Evolutionary conservation across 139 green algal genomes (phyloP).

Genomic region (Zygnema cylindricum): DNA sequence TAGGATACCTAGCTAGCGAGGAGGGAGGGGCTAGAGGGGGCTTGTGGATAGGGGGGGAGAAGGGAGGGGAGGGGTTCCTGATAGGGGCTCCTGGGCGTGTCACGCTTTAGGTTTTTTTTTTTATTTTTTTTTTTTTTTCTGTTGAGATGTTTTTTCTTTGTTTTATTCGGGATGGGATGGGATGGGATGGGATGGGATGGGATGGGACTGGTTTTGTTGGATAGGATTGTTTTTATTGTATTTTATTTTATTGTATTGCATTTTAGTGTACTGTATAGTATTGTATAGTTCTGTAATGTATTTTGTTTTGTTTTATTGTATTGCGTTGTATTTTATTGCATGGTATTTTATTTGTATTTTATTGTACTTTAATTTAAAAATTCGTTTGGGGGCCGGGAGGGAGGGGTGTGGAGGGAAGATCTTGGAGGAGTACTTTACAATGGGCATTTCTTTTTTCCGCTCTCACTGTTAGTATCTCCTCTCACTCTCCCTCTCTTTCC

Average conservation of each 20-base stretch:
- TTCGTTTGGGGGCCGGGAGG: no score
- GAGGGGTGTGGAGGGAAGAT: no score
- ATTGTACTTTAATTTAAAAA: not conserved
- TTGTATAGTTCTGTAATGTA: not conserved
- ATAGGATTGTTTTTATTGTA: not conserved
- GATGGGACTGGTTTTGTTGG: not conserved
- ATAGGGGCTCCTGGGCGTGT: not conserved
- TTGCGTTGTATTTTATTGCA: not conserved
- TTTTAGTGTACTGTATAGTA: not conserved
- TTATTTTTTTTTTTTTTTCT: not conserved
- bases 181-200: not conserved
- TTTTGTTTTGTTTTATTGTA: not conserved
- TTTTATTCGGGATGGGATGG: not conserved
- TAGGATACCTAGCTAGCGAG: not conserved
- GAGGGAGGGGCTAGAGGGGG: not conserved
- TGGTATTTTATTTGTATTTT: not conserved
- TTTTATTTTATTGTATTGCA: not conserved
- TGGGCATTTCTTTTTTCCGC: not conserved
- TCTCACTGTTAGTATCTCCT: not conserved
- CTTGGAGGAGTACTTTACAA: no score
- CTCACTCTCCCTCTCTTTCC: not conserved
- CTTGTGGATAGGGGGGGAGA: not conserved
- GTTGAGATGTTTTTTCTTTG: not conserved
- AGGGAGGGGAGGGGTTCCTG: not conserved
- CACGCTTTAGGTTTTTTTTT: not conserved